Base-by-base conservation (phyloP, 2,329 filamentous ascomycete species). In the Drechslera avenae region DNA sequence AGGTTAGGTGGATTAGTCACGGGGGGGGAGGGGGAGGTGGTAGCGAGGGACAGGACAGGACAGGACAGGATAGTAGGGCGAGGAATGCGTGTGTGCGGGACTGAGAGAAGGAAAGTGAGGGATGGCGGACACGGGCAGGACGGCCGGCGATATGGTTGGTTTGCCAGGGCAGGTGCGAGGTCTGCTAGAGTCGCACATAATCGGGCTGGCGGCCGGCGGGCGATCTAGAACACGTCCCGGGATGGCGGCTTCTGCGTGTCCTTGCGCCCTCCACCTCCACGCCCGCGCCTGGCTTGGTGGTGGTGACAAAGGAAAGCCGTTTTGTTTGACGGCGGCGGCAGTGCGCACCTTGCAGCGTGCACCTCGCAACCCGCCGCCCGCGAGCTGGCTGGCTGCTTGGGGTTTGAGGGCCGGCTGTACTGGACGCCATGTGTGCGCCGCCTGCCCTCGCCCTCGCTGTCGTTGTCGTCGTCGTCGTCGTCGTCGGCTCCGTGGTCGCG, bases 151-250 rank as follows among this genome's bases (percentile, higher is more conserved):
- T 62, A 49, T 66, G 66, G 64, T 66, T 66, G 63, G 63, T 59
- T 52, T 60, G 59, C 48, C 41, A 45, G 53, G 44, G 37, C 36
- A 41, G 30, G 39, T 49, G 23, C 19, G 16, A 23, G 18, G 40
- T 55, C 46, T 57, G 62, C 55, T 42, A 57, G 43, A 58, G 62
- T 62, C 53, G 62, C 50, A 62, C 59, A 62, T 57, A 56, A 61
- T 56, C 63, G 60, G 55, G 57, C 57, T 59, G 57, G 59, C 52
- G 48, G 43, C 50, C 59, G 58, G 49, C 49, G 56, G 60, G 45
- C 56, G 58, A 69, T 71, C 68, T 69, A 69, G 67, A 69, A 69
- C 68, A 52, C 54, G 56, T 54, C 46, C 59, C 62, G 60, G 57
- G 54, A 57, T 50, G 48, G 60, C 60, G 62, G 55, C 21, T 62